A percentile compares a stretch with the other conserved stretches of the same genome.
Conservation (phyloP, 257 asterid genomes). For the Parsonsia alboflavescens region DNA sequence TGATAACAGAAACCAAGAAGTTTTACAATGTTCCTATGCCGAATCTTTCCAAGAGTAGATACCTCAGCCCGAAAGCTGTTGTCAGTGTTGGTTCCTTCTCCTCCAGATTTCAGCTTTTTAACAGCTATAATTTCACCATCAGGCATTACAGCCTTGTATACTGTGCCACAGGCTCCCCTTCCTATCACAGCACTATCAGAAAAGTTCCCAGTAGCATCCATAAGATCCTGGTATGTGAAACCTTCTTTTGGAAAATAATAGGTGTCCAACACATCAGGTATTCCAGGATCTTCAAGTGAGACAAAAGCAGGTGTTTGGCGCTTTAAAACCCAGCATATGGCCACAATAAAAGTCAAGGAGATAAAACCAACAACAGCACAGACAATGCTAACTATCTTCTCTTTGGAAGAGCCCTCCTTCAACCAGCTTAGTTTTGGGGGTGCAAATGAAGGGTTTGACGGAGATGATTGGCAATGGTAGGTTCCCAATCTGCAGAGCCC, state of each 20-base stretch:
- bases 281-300: constrained; percentile 40
- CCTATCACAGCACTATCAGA: constrained; percentile 59
- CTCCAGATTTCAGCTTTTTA: constrained; percentile 52
- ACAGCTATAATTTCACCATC: constrained; percentile 72
- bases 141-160: constrained; percentile 65
- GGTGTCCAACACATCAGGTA: constrained; percentile 39
- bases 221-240: constrained; percentile 63
- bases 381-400: constrained; percentile 50
- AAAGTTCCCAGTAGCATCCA: constrained; percentile 68
- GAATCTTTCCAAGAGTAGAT: constrained; percentile 70
- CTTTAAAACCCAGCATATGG: constrained; percentile 52
- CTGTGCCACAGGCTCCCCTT: constrained; percentile 83
- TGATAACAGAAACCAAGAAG: constrained; percentile 69
- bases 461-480: constrained; percentile 32
- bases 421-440: constrained; percentile 39
- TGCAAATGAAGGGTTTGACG: constrained; percentile 20
- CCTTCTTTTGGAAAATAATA: constrained; percentile 70
- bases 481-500: constrained; percentile 42
- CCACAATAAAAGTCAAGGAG: constrained; percentile 49
- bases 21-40: constrained; percentile 79
- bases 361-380: constrained; percentile 47
- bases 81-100: constrained; percentile 57
- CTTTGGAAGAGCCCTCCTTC: constrained; percentile 36
- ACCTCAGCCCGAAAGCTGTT: constrained; percentile 84
- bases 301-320: constrained; percentile 27